Base-by-base conservation (phyloP, 495 filamentous ascomycete species). In the Bombardia bombarda region DNA sequence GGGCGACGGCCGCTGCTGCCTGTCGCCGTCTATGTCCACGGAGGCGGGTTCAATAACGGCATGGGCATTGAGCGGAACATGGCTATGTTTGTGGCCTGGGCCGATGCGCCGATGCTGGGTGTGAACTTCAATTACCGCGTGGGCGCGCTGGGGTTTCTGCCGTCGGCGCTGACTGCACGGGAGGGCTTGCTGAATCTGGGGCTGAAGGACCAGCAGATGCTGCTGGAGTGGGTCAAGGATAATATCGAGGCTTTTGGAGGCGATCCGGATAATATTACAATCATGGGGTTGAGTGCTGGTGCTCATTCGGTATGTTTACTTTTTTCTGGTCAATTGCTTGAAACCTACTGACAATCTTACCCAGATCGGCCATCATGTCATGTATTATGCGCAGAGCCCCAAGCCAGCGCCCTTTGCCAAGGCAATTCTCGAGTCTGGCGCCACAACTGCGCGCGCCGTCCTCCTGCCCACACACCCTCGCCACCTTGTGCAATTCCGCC, bases 121-220 rank as follows among this genome's bases (percentile, higher is more conserved):
- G 64, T 86, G 24, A 78, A 75, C 57, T 80, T 83, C 43, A 82
- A 80, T 55, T 88, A 88, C 48, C 75, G 83, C 2, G 60, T 86
- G 16, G 79, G 78, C 9, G 66, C 82, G 0, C 69, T 87, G 20
- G 83, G 83, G 1, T 87, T 86, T 55, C 52, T 86, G 18, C 69
- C 79, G 20, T 78, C 76, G 1, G 60, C 50, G 4, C 23, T 73
- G 18, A 68, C 69, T 12, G 68, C 72, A 2, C 72, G 77, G 41
- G 73, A 77, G 14, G 75, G 75, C 0, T 24, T 73, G 12, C 65
- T 83, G 18, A 87, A 87, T 52, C 58, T 83, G 22, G 83, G 83
- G 4, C 67, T 87, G 49, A 78, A 75, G 63, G 83, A 87, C 53
- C 83, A 86, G 53, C 68, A 74, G 45, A 52, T 77, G 21, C 60